Base-by-base conservation (phyloP, 306 rosid species). In the Gastrolobium bilobum region DNA sequence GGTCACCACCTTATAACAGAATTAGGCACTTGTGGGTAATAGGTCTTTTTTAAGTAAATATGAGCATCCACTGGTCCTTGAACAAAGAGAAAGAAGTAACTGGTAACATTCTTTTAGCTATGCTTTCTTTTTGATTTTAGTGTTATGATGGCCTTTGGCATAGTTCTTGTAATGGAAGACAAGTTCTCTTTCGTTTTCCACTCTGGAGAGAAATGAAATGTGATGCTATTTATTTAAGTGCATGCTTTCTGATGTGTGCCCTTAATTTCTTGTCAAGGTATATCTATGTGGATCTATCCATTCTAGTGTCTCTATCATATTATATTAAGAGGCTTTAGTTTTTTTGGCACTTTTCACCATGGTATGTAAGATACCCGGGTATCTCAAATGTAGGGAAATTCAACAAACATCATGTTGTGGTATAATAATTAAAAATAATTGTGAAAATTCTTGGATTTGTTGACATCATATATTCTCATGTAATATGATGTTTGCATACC, bases 101-200 rank as follows among this genome's bases (percentile, higher is more conserved):
- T 30, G 11, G 59, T 20, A 6, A 5, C 13, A 20, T 5, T 6
- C 50, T 9, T 15, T 46, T 53, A 33, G 14, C 13, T 47, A 9
- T 15, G 38, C 39, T 54, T 35, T 5, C n/a, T 2, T 33, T 74
- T 54, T 34, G 9, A 8, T 75, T 7, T 42, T 11, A 38, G 34
- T 66, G 26, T 50, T 5, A 29, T 33, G 47, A 74, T 50, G 10
- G 5, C 58, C 75, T 37, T 37, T 3, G 43, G 53, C 47, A 33
- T n/a, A 65, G 30, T 34, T 30, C 64, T 64, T 31, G 37, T 65
- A n/a, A 15, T 14, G 34, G 15, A 29, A 48, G 43, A 52, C 65
- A 50, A 13, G 48, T 53, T 35, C 50, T 76, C 81, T 61, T 75
- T 14, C 26, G 53, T 64, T 64, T 64, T 38, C 65, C 54, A 52